Conservation (phyloP, 768 basidiomycete genomes). For the Gloeophyllum trabeum region DNA sequence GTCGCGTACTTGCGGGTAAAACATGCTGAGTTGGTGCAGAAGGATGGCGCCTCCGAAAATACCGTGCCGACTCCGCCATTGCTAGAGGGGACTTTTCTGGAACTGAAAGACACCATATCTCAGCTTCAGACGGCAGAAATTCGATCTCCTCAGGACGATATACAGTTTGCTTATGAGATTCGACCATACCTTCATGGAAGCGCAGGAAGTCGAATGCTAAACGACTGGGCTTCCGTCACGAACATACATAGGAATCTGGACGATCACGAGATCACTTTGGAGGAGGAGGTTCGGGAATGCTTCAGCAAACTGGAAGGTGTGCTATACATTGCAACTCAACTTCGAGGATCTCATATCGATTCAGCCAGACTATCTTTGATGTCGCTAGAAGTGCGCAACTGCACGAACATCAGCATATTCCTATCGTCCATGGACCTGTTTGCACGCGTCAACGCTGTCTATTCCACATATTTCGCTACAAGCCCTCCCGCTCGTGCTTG, state of each 20-base stretch:
- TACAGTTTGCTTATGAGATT: no score
- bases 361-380: no score
- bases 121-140: not conserved
- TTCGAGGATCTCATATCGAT: no score
- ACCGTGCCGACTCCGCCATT: slow-evolving; percentile 34
- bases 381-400: slow-evolving; percentile 41
- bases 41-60: slow-evolving; percentile 17
- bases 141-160: no score
- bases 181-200: slow-evolving; percentile 6
- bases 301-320: slow-evolving; percentile 62
- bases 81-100: slow-evolving; percentile 32
- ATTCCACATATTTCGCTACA: slow-evolving; percentile 73
- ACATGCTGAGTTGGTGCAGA: slow-evolving; percentile 49
- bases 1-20: slow-evolving; percentile 87
- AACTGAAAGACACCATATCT: slow-evolving; percentile 6
- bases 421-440: slow-evolving; percentile 80
- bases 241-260: slow-evolving; percentile 42
- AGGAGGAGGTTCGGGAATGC: slow-evolving; percentile 62
- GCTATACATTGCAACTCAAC: no score
- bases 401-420: slow-evolving; percentile 72
- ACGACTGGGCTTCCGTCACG: slow-evolving; percentile 35
- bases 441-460: slow-evolving; percentile 62
- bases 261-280: slow-evolving; percentile 31
- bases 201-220: slow-evolving; percentile 13
- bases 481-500: slow-evolving; percentile 96